Percentiles rank a stretch among this genome's conserved stretches.
Conservation (phyloP, 1,139 yeast genomes). For the Kodamaea ohmeri region DNA sequence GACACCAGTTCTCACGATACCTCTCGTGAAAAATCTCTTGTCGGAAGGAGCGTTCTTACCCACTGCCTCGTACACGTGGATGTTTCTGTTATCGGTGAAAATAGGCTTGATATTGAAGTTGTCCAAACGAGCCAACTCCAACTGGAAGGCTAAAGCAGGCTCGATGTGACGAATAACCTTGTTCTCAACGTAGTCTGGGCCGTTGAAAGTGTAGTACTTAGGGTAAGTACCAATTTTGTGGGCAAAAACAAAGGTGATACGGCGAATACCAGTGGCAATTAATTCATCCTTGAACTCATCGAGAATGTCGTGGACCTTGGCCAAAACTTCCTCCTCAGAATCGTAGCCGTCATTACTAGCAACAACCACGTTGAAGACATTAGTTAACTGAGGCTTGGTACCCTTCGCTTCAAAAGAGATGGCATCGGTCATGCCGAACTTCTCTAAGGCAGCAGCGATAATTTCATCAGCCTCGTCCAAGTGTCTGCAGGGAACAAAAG, state of each 20-base stretch:
- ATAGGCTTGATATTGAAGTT: constrained; percentile 94
- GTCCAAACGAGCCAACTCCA: constrained; percentile 89
- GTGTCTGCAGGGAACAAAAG: constrained; percentile 77
- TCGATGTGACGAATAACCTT: constrained; percentile 95
- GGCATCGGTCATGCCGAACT: constrained; percentile 51
- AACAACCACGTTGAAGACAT: constrained; percentile 79
- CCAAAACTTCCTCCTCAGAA: constrained; percentile 66
- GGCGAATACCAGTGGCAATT: constrained; percentile 71
- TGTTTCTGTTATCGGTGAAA: constrained; percentile 94
- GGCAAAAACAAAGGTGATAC: constrained; percentile 88
- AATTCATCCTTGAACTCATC: constrained; percentile 71
- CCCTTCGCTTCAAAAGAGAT: constrained; percentile 39
- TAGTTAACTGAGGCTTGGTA: constrained; percentile 45
- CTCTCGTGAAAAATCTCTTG: constrained; percentile 93
- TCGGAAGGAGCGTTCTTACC: constrained; percentile 94
- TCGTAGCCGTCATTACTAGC: constrained; percentile 71
- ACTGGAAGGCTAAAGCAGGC: constrained; percentile 96
- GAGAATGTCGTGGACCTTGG: constrained; percentile 61
- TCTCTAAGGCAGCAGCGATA: constrained; percentile 71
- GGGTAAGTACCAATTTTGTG: constrained; percentile 85
- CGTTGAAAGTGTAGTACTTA: constrained; percentile 91
- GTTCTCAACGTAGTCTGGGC: constrained; percentile 79
- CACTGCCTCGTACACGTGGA: constrained; percentile 94
- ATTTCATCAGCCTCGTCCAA: constrained; percentile 88
- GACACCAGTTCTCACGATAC: constrained; percentile 94